These are phyloP conservation scores for Stagonosporopsis rhizophila DNA, from an alignment of 2,329 filamentous ascomycete species.

Conservation along the genomic window DNA sequence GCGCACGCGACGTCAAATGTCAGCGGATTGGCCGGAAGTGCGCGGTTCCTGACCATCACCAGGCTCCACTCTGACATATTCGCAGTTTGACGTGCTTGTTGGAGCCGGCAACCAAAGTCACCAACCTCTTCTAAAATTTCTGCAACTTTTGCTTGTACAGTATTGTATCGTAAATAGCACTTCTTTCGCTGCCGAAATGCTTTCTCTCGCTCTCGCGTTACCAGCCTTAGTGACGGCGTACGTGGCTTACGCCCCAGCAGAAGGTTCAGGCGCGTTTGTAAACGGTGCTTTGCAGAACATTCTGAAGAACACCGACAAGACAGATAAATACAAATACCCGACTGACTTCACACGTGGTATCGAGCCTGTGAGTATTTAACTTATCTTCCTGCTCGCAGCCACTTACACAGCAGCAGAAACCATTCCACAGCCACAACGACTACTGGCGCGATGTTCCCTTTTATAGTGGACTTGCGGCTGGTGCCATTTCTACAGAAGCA, in stretches of 20 bases:
- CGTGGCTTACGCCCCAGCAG: slow-evolving; percentile 42
- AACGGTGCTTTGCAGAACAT: slow-evolving; percentile 62
- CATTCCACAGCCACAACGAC: slow-evolving; percentile 66
- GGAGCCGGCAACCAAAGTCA: slow-evolving; percentile 13
- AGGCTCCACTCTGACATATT: slow-evolving; percentile 33
- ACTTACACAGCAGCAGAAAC: slow-evolving; percentile 50
- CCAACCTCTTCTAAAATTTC: background rate
- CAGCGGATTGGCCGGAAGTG: slow-evolving; percentile 28
- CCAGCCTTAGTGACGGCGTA: slow-evolving; percentile 25
- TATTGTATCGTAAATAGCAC: background rate
- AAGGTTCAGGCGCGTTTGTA: slow-evolving; percentile 59
- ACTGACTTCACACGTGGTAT: slow-evolving; percentile 68
- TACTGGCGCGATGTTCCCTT: slow-evolving; percentile 61
- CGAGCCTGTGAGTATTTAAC: slow-evolving; percentile 55
- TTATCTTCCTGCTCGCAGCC: background rate
- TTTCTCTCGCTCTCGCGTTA: slow-evolving; percentile 23
- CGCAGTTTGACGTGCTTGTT: slow-evolving; percentile 20
- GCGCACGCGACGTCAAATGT: slow-evolving; percentile 10
- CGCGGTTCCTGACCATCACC: slow-evolving; percentile 22
- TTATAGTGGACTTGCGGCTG: slow-evolving; percentile 62
- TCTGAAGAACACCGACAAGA: slow-evolving; percentile 61
- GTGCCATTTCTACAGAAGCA: slow-evolving; percentile 65
- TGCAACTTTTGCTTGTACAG: slow-evolving; percentile 2
- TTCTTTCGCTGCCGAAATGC: slow-evolving; percentile 22
- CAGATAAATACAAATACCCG: slow-evolving; percentile 64